Percentiles rank a stretch among this genome's conserved stretches.
Conservation (phyloP, 2,329 filamentous ascomycete genomes). For the Podosphaera xanthii region DNA sequence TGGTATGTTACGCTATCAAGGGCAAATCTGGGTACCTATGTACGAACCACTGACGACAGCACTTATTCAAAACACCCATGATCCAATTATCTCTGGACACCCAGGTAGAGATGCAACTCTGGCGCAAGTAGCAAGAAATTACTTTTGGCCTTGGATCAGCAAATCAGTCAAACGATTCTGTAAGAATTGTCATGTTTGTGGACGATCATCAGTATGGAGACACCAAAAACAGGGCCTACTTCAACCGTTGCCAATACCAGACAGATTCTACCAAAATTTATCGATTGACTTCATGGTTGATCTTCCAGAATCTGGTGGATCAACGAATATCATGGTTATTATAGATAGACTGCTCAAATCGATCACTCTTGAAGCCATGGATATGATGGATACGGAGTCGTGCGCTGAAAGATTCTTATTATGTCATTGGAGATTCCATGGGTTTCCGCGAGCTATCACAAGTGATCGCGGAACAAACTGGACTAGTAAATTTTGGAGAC, state of each 20-base stretch:
- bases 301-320: neutral
- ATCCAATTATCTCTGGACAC: no score
- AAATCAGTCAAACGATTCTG: neutral
- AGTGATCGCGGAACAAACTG: neutral
- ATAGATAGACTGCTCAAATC: no score
- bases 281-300: neutral
- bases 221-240: neutral
- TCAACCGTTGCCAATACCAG: neutral
- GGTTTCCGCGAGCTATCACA: neutral
- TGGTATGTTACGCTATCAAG: neutral
- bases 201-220: neutral
- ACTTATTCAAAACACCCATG: neutral
- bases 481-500: neutral
- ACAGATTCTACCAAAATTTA: neutral
- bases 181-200: neutral
- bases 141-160: neutral
- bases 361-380: no score
- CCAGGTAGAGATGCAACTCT: no score
- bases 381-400: neutral
- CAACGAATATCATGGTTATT: no score
- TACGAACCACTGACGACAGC: neutral
- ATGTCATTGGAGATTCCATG: neutral
- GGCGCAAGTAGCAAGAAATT: no score
- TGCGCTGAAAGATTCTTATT: neutral
- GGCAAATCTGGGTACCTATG: neutral